A percentile compares a stretch with the other conserved stretches of the same genome.
phyloP scores from a whole-genome alignment of 768 basidiomycete genomes.

The Boletus subparvulus region DNA sequence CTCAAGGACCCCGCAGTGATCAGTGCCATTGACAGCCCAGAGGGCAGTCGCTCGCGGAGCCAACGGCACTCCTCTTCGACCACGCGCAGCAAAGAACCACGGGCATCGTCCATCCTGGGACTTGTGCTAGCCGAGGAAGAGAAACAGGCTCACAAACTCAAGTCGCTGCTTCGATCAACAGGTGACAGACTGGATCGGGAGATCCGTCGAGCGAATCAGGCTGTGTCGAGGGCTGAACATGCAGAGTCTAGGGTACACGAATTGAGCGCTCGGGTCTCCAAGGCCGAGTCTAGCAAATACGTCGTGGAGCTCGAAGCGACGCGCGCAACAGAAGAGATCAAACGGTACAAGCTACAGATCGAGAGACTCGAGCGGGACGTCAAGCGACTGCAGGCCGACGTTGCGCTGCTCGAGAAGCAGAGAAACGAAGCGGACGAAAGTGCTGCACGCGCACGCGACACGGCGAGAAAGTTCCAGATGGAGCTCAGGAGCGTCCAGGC shows the following conservation, averaged over 20 bases:
- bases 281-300: slow-evolving; percentile 43
- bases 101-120: slow-evolving; percentile 40
- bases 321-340: slow-evolving; percentile 46
- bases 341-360: slow-evolving; percentile 46
- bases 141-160: slow-evolving; percentile 54
- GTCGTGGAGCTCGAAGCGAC: slow-evolving; percentile 39
- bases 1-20: slow-evolving; percentile 45
- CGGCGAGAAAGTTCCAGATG: slow-evolving; percentile 42
- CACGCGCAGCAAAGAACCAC: slow-evolving; percentile 40
- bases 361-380: slow-evolving; percentile 48
- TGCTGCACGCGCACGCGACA: slow-evolving; percentile 43
- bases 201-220: slow-evolving; percentile 52
- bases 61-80: slow-evolving; percentile 35
- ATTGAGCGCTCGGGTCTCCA: slow-evolving; percentile 35
- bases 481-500: slow-evolving; percentile 46
- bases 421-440: slow-evolving; percentile 44
- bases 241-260: slow-evolving; percentile 52
- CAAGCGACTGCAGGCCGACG: slow-evolving; percentile 32
- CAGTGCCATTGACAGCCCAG: slow-evolving; percentile 32
- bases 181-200: slow-evolving; percentile 57
- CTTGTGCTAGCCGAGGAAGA: slow-evolving; percentile 55
- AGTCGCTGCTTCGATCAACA: slow-evolving; percentile 49
- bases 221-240: slow-evolving; percentile 48
- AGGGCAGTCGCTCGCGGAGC: slow-evolving; percentile 31
- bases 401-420: slow-evolving; percentile 36